Conservation (phyloP, 2,329 filamentous ascomycete genomes). For the Xylariaceae sp. region DNA sequence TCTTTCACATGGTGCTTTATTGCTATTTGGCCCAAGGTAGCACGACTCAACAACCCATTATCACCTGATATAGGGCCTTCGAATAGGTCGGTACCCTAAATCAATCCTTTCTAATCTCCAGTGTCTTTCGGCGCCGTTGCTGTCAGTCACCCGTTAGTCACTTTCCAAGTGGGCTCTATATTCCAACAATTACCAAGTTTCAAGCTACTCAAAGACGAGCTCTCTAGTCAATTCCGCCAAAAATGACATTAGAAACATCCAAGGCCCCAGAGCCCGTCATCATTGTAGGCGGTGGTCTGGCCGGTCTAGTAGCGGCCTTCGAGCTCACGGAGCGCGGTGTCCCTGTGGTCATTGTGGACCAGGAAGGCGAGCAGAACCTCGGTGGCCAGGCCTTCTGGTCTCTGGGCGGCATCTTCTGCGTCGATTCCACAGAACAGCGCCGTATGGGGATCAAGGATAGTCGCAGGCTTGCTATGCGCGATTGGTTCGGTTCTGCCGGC, state of each 20-base stretch:
- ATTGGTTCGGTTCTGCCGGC: conserved; percentile 55
- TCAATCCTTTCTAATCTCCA: too few relatives aligned
- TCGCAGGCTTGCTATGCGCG: conserved; percentile 52
- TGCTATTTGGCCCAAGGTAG: too few relatives aligned
- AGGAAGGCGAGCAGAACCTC: conserved; percentile 53
- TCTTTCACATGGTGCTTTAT: too few relatives aligned
- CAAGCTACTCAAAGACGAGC: too few relatives aligned
- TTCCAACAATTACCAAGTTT: too few relatives aligned
- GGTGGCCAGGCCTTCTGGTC: conserved; percentile 64
- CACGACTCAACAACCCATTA: too few relatives aligned
- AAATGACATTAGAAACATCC: too few relatives aligned
- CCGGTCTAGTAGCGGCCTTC: conserved; percentile 57
- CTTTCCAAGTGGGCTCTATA: too few relatives aligned
- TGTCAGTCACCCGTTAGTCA: too few relatives aligned
- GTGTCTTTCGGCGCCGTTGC: too few relatives aligned
- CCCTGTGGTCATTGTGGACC: conserved; percentile 52
- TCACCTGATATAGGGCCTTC: too few relatives aligned
- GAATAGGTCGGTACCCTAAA: too few relatives aligned
- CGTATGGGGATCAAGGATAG: conserved; percentile 56
- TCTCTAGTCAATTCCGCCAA: neutral
- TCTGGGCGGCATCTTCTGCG: conserved; percentile 57
- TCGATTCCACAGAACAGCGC: conserved; percentile 54
- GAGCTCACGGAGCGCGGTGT: conserved; percentile 50
- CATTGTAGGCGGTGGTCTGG: conserved; percentile 54
- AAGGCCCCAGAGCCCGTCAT: conserved; percentile 40